Conservation (phyloP, 176 grass and related monocot genomes). For the Cymbopogon citratus region DNA sequence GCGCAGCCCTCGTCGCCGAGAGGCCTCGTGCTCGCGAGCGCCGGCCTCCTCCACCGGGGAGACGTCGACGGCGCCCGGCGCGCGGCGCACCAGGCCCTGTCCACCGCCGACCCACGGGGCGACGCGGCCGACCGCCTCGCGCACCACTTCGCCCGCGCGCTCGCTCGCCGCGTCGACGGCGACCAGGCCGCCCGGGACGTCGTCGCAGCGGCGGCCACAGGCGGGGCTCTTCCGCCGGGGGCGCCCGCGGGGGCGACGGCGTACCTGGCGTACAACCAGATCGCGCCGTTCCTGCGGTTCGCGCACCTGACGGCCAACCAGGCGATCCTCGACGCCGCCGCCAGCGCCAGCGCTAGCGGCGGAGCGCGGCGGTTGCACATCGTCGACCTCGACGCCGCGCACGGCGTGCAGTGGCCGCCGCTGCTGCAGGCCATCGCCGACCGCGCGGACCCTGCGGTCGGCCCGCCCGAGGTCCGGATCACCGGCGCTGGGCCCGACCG, state of each 20-base stretch:
- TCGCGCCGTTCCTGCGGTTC: slow-evolving; percentile 87
- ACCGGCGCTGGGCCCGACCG: slow-evolving; percentile 65
- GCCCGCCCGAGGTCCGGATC: slow-evolving; percentile 68
- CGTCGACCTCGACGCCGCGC: slow-evolving; percentile 72
- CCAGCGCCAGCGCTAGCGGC: not conserved
- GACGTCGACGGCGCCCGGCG: slow-evolving; percentile 51
- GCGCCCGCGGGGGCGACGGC: slow-evolving; percentile 5
- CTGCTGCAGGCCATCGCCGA: slow-evolving; percentile 80
- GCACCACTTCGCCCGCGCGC: slow-evolving; percentile 71
- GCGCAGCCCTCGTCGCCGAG: slow-evolving; percentile 16
- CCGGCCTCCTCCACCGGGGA: slow-evolving; percentile 51
- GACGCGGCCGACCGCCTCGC: slow-evolving; percentile 68
- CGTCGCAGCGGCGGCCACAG: not conserved
- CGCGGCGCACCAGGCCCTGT: slow-evolving; percentile 16
- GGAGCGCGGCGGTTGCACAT: slow-evolving; percentile 62
- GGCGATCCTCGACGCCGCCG: slow-evolving; percentile 73
- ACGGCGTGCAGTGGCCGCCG: slow-evolving; percentile 89
- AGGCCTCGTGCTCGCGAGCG: slow-evolving; percentile 48
- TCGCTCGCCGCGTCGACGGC: slow-evolving; percentile 41
- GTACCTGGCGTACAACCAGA: slow-evolving; percentile 90
- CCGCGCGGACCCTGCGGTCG: slow-evolving; percentile 31
- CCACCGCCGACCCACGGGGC: slow-evolving; percentile 40
- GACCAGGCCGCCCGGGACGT: not conserved
- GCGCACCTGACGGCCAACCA: slow-evolving; percentile 93
- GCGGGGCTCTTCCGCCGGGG: not conserved